Evolutionary conservation across 352 stramenopile genomes (phyloP), one percentile per base, ranked within the genome.

Genomic region (Plasmopara halstedii): DNA sequence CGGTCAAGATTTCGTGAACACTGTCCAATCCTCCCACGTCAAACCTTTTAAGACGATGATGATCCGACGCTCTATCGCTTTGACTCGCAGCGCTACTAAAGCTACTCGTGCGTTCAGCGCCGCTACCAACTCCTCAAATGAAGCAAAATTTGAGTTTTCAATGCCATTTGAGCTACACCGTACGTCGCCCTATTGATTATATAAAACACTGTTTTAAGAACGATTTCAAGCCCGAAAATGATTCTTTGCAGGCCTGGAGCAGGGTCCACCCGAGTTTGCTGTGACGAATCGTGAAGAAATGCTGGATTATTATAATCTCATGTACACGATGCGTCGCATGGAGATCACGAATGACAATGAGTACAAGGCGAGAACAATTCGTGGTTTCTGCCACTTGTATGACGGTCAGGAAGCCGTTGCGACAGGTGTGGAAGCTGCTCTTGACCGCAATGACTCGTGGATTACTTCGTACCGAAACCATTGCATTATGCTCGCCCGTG

Each of bases 291-390:
- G 97, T 53, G 93, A 99, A 46, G 96, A 99, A 62, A 71, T 99
- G 43, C 51, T 99, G 42, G 57, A 62, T 11, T 98, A 98, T 70
- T 98, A 99, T 70, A 80, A 96, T 66, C 64, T 97, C 39, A 99
- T 99, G 97, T 99, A 99, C 88, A 98, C 88, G 13, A 99, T 99
- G 94, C 92, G 97, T 56, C 91, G 97, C 46, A 99, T 99, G 96
- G 97, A 99, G 78, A 99, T 99, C 70, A 99, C 97, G 9, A 99
- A 96, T 62, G 97, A 99, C 70, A 99, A 98, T 53, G 96, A 99
- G 73, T 99, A 99, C 87, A 99, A 99, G 88, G 83, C 88, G 25
- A 82, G 88, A 35, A 93, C 65, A 52, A 99, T 99, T 71, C 95
- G 96, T 51, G 97, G 97, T 35, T 99, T 99, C 64, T 99, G 96